phyloP scores from a whole-genome alignment of 2,329 filamentous ascomycete genomes.

The Calonectria montana region DNA sequence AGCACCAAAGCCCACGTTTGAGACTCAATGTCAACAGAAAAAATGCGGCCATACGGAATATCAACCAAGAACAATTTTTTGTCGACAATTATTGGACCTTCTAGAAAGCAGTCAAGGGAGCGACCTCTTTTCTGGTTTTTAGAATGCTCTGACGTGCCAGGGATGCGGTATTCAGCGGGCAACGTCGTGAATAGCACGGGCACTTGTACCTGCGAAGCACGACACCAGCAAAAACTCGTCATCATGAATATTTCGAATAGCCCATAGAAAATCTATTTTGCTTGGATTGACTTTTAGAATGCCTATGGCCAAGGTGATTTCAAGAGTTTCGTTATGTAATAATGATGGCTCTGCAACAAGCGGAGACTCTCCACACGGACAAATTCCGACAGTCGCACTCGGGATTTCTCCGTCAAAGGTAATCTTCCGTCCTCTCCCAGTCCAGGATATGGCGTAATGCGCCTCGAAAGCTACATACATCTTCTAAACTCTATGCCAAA shows the following conservation, averaged over 20 bases:
- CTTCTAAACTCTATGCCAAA: no score
- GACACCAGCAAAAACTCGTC: not conserved
- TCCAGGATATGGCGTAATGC: not conserved
- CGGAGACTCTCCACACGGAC: not conserved
- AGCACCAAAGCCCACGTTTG: conserved; percentile 15
- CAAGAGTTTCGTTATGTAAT: not conserved
- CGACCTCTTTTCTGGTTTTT: conserved; percentile 25
- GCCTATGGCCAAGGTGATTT: not conserved
- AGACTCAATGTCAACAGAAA: not conserved
- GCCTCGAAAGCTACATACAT: not conserved
- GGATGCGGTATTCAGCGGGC: conserved; percentile 9
- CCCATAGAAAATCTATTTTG: not conserved
- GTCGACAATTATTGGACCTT: not conserved
- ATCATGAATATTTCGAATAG: not conserved
- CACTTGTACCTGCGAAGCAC: not conserved
- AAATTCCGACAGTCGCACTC: not conserved
- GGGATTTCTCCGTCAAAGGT: not conserved
- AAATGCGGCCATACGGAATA: conserved; percentile 7
- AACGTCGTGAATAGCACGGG: not conserved
- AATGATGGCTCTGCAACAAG: not conserved
- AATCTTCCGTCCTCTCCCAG: not conserved
- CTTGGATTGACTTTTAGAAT: not conserved
- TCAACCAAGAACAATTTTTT: not conserved
- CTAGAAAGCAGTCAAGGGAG: conserved; percentile 16
- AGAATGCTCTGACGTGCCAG: conserved; percentile 19